Percentiles rank a stretch among this genome's conserved stretches.
Conservation (phyloP, 208 protist species). For the Acanthamoeba royreba region DNA sequence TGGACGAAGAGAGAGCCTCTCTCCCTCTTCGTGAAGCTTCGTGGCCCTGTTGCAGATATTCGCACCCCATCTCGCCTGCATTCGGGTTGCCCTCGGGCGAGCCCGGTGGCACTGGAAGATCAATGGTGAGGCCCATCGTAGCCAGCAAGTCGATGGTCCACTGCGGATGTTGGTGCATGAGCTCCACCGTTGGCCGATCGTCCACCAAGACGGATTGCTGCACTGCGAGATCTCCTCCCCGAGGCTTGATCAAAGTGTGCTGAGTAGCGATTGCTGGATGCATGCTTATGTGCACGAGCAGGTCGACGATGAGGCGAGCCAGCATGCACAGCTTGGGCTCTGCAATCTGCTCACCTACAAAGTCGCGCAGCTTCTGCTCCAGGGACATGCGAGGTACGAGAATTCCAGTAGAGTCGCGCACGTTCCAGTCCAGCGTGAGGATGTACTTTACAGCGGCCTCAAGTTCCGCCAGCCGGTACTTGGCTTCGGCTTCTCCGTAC, state of each 20-base stretch:
- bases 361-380: background rate
- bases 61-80: background rate
- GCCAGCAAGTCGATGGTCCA: background rate
- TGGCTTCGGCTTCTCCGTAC: background rate
- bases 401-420: background rate
- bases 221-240: too few species aligned
- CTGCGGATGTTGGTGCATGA: background rate
- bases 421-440: background rate
- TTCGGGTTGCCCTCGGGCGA: background rate
- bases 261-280: background rate
- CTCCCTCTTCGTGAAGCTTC: too few species aligned
- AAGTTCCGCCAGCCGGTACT: constrained; percentile 35
- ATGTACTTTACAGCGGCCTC: constrained; percentile 33
- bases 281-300: background rate
- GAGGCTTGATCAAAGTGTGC: background rate
- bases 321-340: background rate
- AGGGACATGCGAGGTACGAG: background rate
- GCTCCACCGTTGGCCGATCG: background rate
- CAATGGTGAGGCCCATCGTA: background rate
- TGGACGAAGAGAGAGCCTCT: too few species aligned
- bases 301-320: background rate
- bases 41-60: background rate
- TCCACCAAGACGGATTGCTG: background rate
- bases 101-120: background rate
- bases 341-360: background rate